phyloP scores from a whole-genome alignment of 495 filamentous ascomycete genomes.

The Trichoderma parareesei region DNA sequence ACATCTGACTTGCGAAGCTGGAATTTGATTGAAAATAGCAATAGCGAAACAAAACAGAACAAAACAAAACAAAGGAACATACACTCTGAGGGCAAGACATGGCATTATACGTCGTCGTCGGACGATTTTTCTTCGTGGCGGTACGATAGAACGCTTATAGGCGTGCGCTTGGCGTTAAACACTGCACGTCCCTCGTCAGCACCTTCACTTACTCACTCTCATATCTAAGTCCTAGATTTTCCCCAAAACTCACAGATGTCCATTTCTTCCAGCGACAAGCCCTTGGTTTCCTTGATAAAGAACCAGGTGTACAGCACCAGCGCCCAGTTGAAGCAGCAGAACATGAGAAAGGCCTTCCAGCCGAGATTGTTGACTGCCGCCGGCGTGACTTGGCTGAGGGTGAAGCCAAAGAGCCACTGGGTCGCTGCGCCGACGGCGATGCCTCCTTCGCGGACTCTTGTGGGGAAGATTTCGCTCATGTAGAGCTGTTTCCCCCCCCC shows the following conservation, averaged over 20 bases:
- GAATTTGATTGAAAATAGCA: neutral
- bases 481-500: too few species aligned
- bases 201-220: neutral
- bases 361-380: conserved; percentile 43
- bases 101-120: neutral
- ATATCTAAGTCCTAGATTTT: too few species aligned
- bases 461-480: conserved; percentile 46
- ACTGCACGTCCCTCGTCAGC: neutral
- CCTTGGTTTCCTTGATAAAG: conserved; percentile 38
- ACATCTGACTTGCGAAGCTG: neutral
- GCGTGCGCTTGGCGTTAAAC: conserved; percentile 4
- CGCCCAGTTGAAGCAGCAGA: conserved; percentile 43
- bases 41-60: too few species aligned
- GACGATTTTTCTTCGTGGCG: conserved; percentile 3
- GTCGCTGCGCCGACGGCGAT: conserved; percentile 40
- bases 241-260: conserved; percentile 12
- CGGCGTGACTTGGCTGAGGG: conserved; percentile 45
- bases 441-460: conserved; percentile 40
- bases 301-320: conserved; percentile 36
- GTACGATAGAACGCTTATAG: neutral
- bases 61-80: neutral
- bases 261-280: conserved; percentile 21
- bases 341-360: conserved; percentile 48
- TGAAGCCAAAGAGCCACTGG: conserved; percentile 51
- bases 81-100: neutral